Evolutionary conservation across 495 filamentous ascomycete species (phyloP).

Genomic region (Amniculicola lignicola): DNA sequence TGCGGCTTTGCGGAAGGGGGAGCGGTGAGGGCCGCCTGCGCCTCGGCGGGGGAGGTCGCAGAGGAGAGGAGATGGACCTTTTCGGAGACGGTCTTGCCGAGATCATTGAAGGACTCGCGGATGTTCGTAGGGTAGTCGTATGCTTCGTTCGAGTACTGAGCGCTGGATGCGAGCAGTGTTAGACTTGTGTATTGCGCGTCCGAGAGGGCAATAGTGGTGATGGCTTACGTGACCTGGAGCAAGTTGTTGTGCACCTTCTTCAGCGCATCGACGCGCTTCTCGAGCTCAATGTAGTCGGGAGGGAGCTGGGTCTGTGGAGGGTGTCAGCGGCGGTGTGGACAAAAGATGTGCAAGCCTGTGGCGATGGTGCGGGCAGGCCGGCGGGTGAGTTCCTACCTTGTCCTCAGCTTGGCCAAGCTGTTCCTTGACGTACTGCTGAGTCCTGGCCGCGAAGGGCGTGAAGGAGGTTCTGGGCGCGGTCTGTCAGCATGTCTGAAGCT

Average conservation of each 20-base stretch:
- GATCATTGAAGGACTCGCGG: slow-evolving; percentile 93
- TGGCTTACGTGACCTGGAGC: slow-evolving; percentile 86
- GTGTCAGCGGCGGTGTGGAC: slow-evolving; percentile 25
- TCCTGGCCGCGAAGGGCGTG: slow-evolving; percentile 88
- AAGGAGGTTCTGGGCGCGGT: slow-evolving; percentile 57
- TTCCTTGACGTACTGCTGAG: slow-evolving; percentile 95
- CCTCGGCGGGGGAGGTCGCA: slow-evolving; percentile 82
- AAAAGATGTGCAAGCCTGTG: no score
- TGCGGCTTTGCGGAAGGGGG: slow-evolving; percentile 90
- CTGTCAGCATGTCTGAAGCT: slow-evolving; percentile 30
- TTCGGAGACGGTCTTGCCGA: slow-evolving; percentile 91
- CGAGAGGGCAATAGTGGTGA: slow-evolving; percentile 4
- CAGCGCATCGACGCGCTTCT: slow-evolving; percentile 97
- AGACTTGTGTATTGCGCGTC: neutral
- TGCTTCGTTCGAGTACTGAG: slow-evolving; percentile 91
- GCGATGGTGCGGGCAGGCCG: neutral
- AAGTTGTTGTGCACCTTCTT: slow-evolving; percentile 97
- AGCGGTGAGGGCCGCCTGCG: slow-evolving; percentile 87
- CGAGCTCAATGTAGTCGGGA: slow-evolving; percentile 94
- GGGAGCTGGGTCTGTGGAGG: slow-evolving; percentile 78
- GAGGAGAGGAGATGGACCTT: slow-evolving; percentile 87
- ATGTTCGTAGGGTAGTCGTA: slow-evolving; percentile 99
- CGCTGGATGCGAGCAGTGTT: slow-evolving; percentile 51
- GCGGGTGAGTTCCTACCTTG: slow-evolving; percentile 57
- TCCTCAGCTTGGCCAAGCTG: slow-evolving; percentile 94